phyloP scores from a whole-genome alignment of 768 basidiomycete genomes.

The Rossbeevera mucosa region DNA sequence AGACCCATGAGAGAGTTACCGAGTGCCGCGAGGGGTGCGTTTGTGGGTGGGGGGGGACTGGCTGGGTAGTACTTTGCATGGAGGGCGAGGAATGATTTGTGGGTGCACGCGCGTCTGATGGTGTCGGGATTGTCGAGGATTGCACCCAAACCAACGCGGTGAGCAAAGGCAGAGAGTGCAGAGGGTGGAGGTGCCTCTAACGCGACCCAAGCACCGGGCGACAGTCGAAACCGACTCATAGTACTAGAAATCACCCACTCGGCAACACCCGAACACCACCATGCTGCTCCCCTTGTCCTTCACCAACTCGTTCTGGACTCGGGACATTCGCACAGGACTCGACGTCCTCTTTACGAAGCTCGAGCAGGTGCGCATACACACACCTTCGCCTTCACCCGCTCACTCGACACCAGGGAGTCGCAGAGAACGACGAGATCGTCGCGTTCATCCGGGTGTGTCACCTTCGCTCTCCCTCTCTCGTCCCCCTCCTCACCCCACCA shows the following conservation, averaged over 20 bases:
- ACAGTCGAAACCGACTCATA: constrained; percentile 30
- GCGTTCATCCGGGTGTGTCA: constrained; percentile 74
- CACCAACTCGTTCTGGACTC: constrained; percentile 92
- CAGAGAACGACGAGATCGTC: constrained; percentile 80
- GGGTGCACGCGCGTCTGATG: constrained; percentile 74
- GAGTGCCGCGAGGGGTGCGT: constrained; percentile 67
- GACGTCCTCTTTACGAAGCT: constrained; percentile 73
- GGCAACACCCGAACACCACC: constrained; percentile 26
- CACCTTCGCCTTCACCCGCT: no score
- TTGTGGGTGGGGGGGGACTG: constrained; percentile 54
- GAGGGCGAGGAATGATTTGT: constrained; percentile 59
- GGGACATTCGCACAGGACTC: constrained; percentile 82
- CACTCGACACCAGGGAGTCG: constrained; percentile 74
- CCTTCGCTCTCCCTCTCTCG: not conserved
- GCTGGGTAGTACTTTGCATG: constrained; percentile 55
- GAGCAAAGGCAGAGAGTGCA: constrained; percentile 69
- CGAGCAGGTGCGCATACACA: constrained; percentile 67
- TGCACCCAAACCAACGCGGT: constrained; percentile 66
- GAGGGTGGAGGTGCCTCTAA: constrained; percentile 69
- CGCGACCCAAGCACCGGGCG: constrained; percentile 56
- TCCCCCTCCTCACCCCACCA: constrained; percentile 28
- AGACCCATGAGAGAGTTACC: constrained; percentile 90
- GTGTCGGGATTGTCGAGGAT: constrained; percentile 50
- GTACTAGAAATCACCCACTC: constrained; percentile 6
- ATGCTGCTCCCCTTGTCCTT: constrained; percentile 86